Conservation (phyloP, 805 yeast genomes). For the Candida montana region DNA sequence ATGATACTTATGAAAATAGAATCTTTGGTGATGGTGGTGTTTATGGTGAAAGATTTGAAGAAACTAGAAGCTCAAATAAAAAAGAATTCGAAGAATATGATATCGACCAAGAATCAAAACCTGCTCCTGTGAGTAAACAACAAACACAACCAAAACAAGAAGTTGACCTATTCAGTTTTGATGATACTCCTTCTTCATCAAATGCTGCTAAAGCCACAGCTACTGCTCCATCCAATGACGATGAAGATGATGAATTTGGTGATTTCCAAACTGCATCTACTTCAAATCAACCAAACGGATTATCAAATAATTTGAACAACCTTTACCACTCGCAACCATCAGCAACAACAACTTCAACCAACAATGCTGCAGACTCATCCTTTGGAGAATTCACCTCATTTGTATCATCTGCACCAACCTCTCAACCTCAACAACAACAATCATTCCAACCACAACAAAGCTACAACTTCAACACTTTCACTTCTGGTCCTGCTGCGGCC, state of each 20-base stretch:
- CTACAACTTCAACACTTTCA: slow-evolving; percentile 12
- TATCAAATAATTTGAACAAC: slow-evolving; percentile 28
- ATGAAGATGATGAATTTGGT: slow-evolving; percentile 71
- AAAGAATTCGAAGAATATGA: slow-evolving; percentile 58
- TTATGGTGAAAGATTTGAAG: slow-evolving; percentile 61
- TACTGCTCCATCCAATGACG: slow-evolving; percentile 28
- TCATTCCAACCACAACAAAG: not conserved
- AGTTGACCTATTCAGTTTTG: slow-evolving; percentile 48
- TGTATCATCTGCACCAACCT: slow-evolving; percentile 10
- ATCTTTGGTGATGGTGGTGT: slow-evolving; percentile 72
- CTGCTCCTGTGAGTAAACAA: slow-evolving; percentile 3
- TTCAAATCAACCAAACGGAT: slow-evolving; percentile 11
- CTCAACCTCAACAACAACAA: slow-evolving; percentile 8
- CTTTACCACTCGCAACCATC: slow-evolving; percentile 26
- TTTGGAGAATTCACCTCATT: slow-evolving; percentile 25
- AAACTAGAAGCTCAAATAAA: slow-evolving; percentile 41
- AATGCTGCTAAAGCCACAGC: not conserved
- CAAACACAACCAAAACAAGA: slow-evolving; percentile 18
- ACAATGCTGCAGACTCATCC: slow-evolving; percentile 10
- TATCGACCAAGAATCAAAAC: slow-evolving; percentile 28
- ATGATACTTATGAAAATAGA: slow-evolving; percentile 41
- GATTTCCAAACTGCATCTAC: slow-evolving; percentile 51
- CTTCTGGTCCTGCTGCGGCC: slow-evolving; percentile 32
- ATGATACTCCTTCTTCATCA: slow-evolving; percentile 24
- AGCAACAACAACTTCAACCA: slow-evolving; percentile 18